Conservation (phyloP, 2,329 filamentous ascomycete species). For the Cryphonectria carpinicola region DNA sequence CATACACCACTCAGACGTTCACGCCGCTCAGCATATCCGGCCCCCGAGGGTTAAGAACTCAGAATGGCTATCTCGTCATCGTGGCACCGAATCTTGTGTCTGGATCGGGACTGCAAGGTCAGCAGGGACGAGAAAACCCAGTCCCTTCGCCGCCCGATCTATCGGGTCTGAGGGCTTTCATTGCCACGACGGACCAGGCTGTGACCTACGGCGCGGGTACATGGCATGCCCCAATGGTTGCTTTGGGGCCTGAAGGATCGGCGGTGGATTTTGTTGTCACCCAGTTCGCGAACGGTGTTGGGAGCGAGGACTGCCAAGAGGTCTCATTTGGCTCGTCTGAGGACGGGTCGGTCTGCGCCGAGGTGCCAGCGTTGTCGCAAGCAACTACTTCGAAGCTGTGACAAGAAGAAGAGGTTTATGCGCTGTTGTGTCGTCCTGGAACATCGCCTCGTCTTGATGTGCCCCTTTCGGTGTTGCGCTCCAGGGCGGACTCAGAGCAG, state of each 20-base stretch:
- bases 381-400: conserved; percentile 3
- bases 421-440: neutral
- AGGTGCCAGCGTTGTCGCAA: conserved; percentile 15
- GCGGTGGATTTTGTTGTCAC: conserved; percentile 85
- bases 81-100: conserved; percentile 74
- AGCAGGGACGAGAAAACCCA: neutral
- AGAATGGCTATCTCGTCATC: conserved; percentile 74
- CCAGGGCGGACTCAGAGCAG: neutral
- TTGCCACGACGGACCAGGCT: conserved; percentile 77
- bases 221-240: conserved; percentile 97
- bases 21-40: conserved; percentile 65
- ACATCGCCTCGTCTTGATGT: neutral
- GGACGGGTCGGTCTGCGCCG: conserved; percentile 15
- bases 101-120: neutral
- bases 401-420: neutral
- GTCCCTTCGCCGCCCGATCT: conserved; percentile 67
- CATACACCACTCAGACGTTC: conserved; percentile 94
- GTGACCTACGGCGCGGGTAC: conserved; percentile 92
- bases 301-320: conserved; percentile 86
- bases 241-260: conserved; percentile 62
- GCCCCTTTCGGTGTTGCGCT: neutral
- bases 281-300: conserved; percentile 85
- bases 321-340: conserved; percentile 47
- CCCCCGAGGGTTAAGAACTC: conserved; percentile 36
- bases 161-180: conserved; percentile 70